These are phyloP conservation scores for Glaciozyma martinii DNA, from an alignment of 768 basidiomycete species.

Conservation along the genomic window DNA sequence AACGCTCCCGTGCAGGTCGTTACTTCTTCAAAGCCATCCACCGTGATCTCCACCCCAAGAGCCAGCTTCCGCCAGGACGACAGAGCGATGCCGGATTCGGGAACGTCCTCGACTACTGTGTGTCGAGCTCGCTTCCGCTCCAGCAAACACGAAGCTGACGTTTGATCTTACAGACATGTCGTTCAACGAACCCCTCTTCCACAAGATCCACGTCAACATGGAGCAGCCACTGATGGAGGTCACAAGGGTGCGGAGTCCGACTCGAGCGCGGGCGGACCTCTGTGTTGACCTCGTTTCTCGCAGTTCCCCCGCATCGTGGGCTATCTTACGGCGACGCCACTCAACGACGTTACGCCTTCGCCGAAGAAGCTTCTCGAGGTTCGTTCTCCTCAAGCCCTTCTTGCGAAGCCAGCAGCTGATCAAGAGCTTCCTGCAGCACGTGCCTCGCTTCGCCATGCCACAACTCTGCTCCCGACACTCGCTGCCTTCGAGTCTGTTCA, in stretches of 20 bases:
- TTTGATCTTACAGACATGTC: neutral
- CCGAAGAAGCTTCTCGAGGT: constrained; percentile 10
- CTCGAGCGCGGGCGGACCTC: neutral
- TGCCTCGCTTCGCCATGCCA: constrained; percentile 42
- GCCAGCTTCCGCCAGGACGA: constrained; percentile 44
- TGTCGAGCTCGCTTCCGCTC: constrained; percentile 45
- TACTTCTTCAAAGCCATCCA: constrained; percentile 53
- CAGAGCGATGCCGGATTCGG: constrained; percentile 57
- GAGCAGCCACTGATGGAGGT: constrained; percentile 68
- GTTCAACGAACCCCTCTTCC: constrained; percentile 14
- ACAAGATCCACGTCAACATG: constrained; percentile 39
- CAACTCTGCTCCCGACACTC: constrained; percentile 49
- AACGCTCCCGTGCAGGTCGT: constrained; percentile 40
- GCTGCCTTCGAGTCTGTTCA: constrained; percentile 57
- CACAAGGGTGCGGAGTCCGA: constrained; percentile 41
- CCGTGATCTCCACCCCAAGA: constrained; percentile 61
- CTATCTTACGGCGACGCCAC: neutral
- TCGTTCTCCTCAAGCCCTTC: neutral
- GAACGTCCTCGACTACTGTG: constrained; percentile 60
- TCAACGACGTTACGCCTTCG: neutral
- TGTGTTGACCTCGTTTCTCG: constrained; percentile 45
- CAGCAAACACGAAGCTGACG: too few species aligned
- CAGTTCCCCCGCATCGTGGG: constrained; percentile 37
- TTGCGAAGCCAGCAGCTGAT: neutral
- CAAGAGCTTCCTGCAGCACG: constrained; percentile 42